Conservation (phyloP, 345 rosid species). For the Citropsis articulata region DNA sequence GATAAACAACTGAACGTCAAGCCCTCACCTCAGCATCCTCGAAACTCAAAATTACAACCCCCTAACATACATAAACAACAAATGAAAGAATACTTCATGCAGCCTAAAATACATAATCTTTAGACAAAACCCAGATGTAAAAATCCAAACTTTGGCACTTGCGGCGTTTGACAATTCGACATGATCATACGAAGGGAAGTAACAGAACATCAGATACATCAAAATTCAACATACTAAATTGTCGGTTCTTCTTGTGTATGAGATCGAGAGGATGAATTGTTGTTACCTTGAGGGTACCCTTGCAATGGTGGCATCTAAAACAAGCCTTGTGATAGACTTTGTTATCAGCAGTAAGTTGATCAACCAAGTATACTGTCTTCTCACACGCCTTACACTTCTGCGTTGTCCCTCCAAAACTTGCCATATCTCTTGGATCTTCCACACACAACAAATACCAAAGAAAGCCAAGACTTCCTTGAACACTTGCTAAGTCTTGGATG, state of each 20-base stretch:
- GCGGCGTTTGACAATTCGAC: not conserved
- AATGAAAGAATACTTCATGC: not conserved
- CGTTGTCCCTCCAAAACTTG: constrained; percentile 47
- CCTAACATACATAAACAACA: not conserved
- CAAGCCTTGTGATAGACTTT: constrained; percentile 48
- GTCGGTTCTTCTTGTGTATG: not conserved
- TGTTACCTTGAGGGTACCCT: constrained; percentile 48
- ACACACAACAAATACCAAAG: not conserved
- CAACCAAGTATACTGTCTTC: constrained; percentile 51
- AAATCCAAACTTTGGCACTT: not conserved
- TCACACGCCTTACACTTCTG: constrained; percentile 54
- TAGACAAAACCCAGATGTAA: not conserved
- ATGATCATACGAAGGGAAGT: constrained; percentile 5
- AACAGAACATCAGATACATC: not conserved
- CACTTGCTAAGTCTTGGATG: not conserved
- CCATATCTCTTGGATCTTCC: constrained; percentile 22
- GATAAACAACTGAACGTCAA: not conserved
- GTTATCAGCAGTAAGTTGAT: constrained; percentile 47
- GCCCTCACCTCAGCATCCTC: not conserved
- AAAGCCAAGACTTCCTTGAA: not conserved
- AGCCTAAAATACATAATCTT: constrained; percentile 16
- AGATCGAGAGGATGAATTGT: not conserved
- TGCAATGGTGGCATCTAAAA: constrained; percentile 57
- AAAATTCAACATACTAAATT: not conserved
- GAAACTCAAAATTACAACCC: not conserved